Conservation (phyloP, 2,329 filamentous ascomycete species). For the Colletotrichum sp. region DNA sequence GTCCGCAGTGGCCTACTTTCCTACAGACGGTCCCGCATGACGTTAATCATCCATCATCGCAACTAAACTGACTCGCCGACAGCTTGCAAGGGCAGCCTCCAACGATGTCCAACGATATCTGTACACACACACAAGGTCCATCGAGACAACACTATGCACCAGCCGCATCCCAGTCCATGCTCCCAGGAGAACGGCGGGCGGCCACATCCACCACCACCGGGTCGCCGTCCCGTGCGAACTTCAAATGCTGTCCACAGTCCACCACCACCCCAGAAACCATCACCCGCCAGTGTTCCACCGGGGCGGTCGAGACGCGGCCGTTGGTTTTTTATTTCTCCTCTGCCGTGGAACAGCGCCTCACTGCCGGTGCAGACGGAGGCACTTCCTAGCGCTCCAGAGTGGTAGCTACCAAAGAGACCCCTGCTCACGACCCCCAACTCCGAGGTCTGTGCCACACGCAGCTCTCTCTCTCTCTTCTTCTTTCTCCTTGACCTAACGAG, state of each 20-base stretch:
- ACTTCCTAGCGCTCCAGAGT: background rate
- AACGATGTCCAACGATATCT: background rate
- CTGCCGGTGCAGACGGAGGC: background rate
- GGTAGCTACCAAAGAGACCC: background rate
- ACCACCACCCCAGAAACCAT: background rate
- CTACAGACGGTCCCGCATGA: background rate
- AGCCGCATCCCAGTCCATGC: background rate
- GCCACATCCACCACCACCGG: background rate
- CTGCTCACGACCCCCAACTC: background rate
- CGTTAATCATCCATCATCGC: background rate
- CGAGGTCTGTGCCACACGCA: background rate
- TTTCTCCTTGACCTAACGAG: background rate
- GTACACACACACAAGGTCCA: background rate
- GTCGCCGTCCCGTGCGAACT: background rate
- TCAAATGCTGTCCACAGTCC: background rate
- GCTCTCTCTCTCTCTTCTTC: background rate
- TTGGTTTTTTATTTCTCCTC: background rate
- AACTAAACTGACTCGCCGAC: conserved; percentile 1
- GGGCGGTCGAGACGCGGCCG: background rate
- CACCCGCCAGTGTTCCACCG: background rate
- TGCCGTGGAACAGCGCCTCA: background rate
- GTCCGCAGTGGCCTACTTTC: background rate
- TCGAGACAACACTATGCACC: background rate
- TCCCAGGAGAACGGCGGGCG: background rate
- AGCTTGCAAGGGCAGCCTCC: background rate